Percentiles rank a stretch among this genome's conserved stretches.
These are phyloP conservation scores for Trametes cingulata DNA, from an alignment of 768 basidiomycete species.

Conservation along the genomic window DNA sequence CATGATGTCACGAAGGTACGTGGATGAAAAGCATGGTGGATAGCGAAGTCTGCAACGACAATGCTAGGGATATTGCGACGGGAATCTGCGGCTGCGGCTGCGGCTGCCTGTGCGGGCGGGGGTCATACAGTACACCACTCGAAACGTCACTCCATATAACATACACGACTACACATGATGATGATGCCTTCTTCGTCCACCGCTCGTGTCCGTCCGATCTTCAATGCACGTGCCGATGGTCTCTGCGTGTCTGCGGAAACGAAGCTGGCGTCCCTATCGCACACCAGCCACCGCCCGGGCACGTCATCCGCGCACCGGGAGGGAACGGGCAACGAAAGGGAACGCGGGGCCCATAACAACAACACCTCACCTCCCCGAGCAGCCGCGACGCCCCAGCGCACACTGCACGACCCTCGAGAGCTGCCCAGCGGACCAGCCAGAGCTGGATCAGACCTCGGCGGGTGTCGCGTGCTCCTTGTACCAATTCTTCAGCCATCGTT, in stretches of 20 bases:
- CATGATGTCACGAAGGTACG: no score
- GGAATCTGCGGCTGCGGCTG: no score
- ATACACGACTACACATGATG: conserved; percentile 2
- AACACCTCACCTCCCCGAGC: no score
- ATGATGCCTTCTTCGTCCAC: conserved; percentile 2
- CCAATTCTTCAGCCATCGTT: conserved; percentile 62
- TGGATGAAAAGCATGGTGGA: no score
- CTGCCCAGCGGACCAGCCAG: neutral
- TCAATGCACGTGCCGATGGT: neutral
- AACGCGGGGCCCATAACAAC: no score
- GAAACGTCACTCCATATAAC: conserved; percentile 9
- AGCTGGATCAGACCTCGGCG: conserved; percentile 13
- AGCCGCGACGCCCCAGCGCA: no score
- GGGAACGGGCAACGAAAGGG: no score
- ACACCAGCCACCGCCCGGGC: neutral
- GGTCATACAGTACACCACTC: conserved; percentile 6
- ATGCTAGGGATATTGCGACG: no score
- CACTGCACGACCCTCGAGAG: neutral
- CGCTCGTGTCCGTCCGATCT: conserved; percentile 10
- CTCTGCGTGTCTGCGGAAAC: neutral
- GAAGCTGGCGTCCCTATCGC: neutral
- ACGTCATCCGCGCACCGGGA: no score
- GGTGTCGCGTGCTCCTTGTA: conserved; percentile 37
- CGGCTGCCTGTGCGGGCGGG: no score
- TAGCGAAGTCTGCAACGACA: no score